These are phyloP conservation scores for Diacronema lutheri DNA, from an alignment of 78 protist genomes.

Conservation along the genomic window DNA sequence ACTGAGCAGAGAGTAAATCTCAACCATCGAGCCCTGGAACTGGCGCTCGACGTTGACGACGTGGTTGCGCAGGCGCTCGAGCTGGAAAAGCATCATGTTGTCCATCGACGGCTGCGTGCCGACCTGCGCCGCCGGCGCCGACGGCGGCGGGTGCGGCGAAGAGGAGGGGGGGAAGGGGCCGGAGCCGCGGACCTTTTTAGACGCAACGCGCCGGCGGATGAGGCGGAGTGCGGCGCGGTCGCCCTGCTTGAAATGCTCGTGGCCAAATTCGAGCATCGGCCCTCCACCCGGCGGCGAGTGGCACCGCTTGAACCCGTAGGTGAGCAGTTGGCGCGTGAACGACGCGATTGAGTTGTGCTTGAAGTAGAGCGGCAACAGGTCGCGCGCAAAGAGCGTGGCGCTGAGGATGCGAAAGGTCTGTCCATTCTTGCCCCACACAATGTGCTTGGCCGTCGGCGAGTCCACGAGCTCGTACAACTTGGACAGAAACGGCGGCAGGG, in stretches of 20 bases:
- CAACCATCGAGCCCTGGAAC: no score
- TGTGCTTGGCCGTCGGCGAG: not conserved
- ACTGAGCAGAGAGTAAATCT: no score
- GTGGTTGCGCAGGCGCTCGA: no score
- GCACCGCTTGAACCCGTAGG: conserved; percentile 1
- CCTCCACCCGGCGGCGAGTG: not conserved
- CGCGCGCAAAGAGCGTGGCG: not conserved
- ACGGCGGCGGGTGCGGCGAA: no score
- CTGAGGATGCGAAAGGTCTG: not conserved
- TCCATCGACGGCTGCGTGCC: no score
- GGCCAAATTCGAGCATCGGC: not conserved
- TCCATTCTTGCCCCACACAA: not conserved
- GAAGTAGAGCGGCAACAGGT: conserved; percentile 4
- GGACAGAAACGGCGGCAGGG: not conserved
- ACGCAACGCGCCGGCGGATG: no score
- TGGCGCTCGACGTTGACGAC: no score
- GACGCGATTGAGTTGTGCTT: conserved; percentile 15
- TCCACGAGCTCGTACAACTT: not conserved
- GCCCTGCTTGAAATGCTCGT: not conserved
- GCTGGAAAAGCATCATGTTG: no score
- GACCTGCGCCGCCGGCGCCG: no score
- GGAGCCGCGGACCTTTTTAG: no score
- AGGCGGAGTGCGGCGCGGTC: no score
- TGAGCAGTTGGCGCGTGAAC: not conserved
- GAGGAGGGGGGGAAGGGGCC: no score